These are phyloP conservation scores for Lachnellula suecica DNA, from an alignment of 2,329 filamentous ascomycete genomes.

Conservation along the genomic window DNA sequence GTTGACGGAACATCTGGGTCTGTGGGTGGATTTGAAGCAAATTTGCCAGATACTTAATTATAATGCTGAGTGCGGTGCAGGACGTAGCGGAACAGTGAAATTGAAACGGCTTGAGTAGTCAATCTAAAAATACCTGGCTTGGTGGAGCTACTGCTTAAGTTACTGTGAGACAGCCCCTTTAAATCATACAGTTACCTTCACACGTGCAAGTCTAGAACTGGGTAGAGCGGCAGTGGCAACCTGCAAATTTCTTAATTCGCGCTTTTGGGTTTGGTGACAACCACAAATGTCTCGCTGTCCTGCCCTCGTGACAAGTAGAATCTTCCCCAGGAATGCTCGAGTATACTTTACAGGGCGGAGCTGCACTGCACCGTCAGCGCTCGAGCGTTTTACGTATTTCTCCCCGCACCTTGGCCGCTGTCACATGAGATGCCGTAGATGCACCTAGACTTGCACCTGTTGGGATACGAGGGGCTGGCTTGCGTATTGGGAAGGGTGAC, in stretches of 20 bases:
- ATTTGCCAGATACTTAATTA: background rate
- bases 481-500: background rate
- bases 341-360: background rate
- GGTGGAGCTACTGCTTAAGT: background rate
- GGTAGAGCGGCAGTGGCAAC: no score
- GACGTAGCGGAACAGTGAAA: background rate
- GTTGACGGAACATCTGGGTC: constrained; percentile 6
- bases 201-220: no score
- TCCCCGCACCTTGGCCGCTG: background rate
- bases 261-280: background rate
- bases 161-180: background rate
- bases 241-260: background rate
- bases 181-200: background rate
- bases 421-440: no score
- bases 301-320: constrained; percentile 7
- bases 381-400: background rate
- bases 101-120: background rate
- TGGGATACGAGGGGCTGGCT: background rate
- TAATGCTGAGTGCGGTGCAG: background rate
- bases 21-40: background rate
- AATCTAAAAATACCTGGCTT: no score
- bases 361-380: background rate
- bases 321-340: background rate
- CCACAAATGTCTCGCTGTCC: background rate
- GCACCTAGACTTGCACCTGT: no score